Percentiles rank a stretch among this genome's conserved stretches.
phyloP scores from a whole-genome alignment of 768 basidiomycete species.

The Russula olivacea region DNA sequence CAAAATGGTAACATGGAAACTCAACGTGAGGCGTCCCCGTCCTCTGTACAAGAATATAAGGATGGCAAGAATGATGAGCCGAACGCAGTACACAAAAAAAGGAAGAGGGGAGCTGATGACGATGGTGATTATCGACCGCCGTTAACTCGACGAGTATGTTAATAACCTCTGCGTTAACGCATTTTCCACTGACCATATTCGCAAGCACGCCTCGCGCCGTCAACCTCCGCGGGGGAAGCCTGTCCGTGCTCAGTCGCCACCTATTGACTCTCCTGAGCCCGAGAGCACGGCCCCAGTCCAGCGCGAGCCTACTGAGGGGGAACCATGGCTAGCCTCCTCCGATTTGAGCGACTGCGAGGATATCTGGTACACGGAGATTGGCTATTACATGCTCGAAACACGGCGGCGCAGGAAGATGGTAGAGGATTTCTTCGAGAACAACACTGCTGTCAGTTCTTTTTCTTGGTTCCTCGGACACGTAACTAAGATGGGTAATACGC shows the following conservation, averaged over 20 bases:
- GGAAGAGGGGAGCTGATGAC: slow-evolving; percentile 43
- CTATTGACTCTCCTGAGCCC: slow-evolving; percentile 24
- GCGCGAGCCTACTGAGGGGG: slow-evolving; percentile 37
- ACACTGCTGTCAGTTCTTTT: slow-evolving; percentile 46
- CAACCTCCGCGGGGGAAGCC: slow-evolving; percentile 37
- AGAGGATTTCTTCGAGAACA: slow-evolving; percentile 66
- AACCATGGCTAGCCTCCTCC: slow-evolving; percentile 50
- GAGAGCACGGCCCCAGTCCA: slow-evolving; percentile 32
- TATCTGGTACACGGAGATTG: slow-evolving; percentile 65
- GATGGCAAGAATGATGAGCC: slow-evolving; percentile 24
- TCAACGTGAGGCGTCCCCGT: slow-evolving; percentile 31
- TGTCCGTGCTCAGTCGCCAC: slow-evolving; percentile 27
- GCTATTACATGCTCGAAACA: slow-evolving; percentile 64
- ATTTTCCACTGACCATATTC: slow-evolving; percentile 4
- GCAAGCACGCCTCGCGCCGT: slow-evolving; percentile 30
- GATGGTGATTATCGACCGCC: slow-evolving; percentile 54
- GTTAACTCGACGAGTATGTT: slow-evolving; percentile 51
- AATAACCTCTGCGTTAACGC: slow-evolving; percentile 13
- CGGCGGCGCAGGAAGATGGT: slow-evolving; percentile 69
- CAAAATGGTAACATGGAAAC: slow-evolving; percentile 35
- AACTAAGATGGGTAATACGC: slow-evolving; percentile 10
- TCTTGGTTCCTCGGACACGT: neutral
- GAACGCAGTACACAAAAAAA: slow-evolving; percentile 38
- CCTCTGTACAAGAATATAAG: slow-evolving; percentile 28
- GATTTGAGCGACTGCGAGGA: slow-evolving; percentile 80